Conservation (phyloP, 371 early-diverging fungal species). For the Smittium culicis region DNA sequence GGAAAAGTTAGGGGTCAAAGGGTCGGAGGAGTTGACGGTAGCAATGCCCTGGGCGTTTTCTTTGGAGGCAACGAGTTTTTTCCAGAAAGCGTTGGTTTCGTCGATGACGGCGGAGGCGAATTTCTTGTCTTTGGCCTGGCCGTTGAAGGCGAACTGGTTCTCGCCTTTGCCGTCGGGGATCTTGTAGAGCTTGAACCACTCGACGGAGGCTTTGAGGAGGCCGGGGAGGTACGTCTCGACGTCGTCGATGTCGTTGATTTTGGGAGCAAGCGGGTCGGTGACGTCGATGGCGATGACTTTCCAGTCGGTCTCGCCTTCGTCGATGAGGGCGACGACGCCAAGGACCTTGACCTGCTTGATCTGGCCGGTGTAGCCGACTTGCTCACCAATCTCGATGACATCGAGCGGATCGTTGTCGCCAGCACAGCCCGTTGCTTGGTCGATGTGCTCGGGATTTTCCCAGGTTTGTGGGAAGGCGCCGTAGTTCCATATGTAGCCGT, state of each 20-base stretch:
- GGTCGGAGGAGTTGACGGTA: slow-evolving; percentile 18
- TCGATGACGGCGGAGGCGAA: no score
- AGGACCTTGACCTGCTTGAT: slow-evolving; percentile 97
- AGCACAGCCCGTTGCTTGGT: slow-evolving; percentile 73
- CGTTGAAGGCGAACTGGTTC: slow-evolving; percentile 96
- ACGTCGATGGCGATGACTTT: no score
- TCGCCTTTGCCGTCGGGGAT: slow-evolving; percentile 98
- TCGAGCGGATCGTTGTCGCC: slow-evolving; percentile 99
- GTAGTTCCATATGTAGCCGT: no score
- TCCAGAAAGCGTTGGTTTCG: slow-evolving; percentile 94
- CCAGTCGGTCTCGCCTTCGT: slow-evolving; percentile 98
- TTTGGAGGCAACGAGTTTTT: slow-evolving; percentile 55
- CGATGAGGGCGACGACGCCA: slow-evolving; percentile 94
- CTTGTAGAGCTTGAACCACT: slow-evolving; percentile 99
- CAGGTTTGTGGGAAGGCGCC: slow-evolving; percentile 97
- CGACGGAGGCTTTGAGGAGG: slow-evolving; percentile 82
- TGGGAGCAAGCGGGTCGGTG: slow-evolving; percentile 80
- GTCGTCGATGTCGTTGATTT: slow-evolving; percentile 94
- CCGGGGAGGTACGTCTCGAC: slow-evolving; percentile 92
- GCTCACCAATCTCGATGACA: no score
- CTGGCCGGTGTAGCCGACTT: slow-evolving; percentile 78
- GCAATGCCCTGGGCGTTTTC: slow-evolving; percentile 15
- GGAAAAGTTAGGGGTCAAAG: slow-evolving; percentile 15
- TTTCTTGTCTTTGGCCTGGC: slow-evolving; percentile 72
- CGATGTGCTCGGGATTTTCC: slow-evolving; percentile 86